Evolutionary conservation across 73 alveolate species (phyloP).

Genomic region (Paramecium caudatum): DNA sequence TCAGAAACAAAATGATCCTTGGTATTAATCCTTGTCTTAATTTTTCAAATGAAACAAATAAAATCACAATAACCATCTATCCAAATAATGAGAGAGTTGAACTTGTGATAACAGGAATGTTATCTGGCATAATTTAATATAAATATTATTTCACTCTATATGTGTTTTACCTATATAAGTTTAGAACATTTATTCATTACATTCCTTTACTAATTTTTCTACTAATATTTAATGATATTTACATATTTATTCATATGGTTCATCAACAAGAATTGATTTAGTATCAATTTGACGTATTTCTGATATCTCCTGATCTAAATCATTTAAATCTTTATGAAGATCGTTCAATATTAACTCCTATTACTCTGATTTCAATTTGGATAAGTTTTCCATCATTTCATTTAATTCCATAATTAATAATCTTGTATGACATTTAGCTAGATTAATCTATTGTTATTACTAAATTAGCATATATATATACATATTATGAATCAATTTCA

Average conservation of each 20-base stretch:
- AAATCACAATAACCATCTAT: neutral
- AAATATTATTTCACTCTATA: neutral
- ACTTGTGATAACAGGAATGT: neutral
- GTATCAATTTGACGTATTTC: too few species aligned
- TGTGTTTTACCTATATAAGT: neutral
- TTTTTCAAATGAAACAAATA: neutral
- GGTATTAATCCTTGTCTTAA: slow-evolving; percentile 36
- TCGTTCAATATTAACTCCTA: too few species aligned
- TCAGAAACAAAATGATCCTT: slow-evolving; percentile 24
- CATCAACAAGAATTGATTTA: too few species aligned
- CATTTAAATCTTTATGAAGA: too few species aligned
- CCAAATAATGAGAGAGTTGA: neutral
- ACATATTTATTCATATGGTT: neutral
- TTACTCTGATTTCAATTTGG: too few species aligned
- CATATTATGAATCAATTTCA: neutral
- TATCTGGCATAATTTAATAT: neutral
- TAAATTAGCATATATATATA: slow-evolving; percentile 9
- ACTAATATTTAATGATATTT: neutral
- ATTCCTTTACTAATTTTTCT: neutral
- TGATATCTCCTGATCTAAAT: too few species aligned
- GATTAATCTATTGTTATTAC: slow-evolving; percentile 16
- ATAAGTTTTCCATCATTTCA: neutral
- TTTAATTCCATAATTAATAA: neutral
- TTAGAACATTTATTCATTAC: neutral
- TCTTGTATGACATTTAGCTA: neutral